Conservation (phyloP, 176 grass and related monocot genomes). For the Ensete ventricosum region DNA sequence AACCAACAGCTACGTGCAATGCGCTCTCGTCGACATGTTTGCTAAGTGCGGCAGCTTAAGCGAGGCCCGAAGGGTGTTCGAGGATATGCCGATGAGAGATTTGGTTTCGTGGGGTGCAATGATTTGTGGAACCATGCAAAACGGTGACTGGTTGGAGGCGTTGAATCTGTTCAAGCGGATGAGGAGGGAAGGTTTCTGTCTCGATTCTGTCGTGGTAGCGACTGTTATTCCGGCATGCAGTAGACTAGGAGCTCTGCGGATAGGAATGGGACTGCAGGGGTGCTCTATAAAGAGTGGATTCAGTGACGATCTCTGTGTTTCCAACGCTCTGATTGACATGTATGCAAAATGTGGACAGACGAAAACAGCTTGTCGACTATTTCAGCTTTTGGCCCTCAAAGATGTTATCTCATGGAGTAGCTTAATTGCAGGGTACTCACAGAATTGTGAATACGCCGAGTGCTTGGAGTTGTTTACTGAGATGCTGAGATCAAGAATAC, state of each 20-base stretch:
- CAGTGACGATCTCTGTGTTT: constrained; percentile 27
- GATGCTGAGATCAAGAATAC: constrained; percentile 37
- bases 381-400: constrained; percentile 26
- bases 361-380: constrained; percentile 26
- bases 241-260: constrained; percentile 19
- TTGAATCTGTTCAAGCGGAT: constrained; percentile 29
- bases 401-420: constrained; percentile 58
- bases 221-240: constrained; percentile 45
- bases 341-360: constrained; percentile 43
- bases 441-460: constrained; percentile 23
- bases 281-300: constrained; percentile 29
- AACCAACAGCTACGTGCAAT: constrained; percentile 40
- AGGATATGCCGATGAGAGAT: constrained; percentile 35
- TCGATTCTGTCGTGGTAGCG: constrained; percentile 43
- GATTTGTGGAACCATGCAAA: constrained; percentile 25
- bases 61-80: constrained; percentile 41
- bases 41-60: constrained; percentile 42
- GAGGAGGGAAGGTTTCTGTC: constrained; percentile 23
- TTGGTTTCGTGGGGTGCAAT: constrained; percentile 42
- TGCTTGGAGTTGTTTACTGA: constrained; percentile 30
- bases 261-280: constrained; percentile 38
- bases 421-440: constrained; percentile 41
- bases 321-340: constrained; percentile 52
- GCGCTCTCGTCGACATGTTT: constrained; percentile 51
- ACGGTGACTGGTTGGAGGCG: constrained; percentile 31